Percentiles rank a stretch among this genome's conserved stretches.
Evolutionary conservation across 2,329 filamentous ascomycete genomes (phyloP).

Genomic region (Aspergillus brasiliensis): DNA sequence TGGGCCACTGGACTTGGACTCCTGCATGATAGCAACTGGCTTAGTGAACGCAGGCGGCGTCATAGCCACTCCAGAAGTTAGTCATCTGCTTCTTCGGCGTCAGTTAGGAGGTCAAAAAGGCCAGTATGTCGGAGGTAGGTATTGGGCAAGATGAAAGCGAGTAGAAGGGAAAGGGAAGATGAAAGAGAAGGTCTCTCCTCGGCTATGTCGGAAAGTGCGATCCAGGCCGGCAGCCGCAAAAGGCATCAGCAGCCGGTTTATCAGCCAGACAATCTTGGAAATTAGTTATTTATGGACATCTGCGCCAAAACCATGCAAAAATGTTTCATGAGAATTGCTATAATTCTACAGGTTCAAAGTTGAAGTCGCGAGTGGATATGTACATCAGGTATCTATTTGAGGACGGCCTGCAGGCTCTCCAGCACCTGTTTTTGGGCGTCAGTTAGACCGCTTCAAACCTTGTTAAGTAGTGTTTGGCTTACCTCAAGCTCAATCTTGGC

Average conservation of each 20-base stretch:
- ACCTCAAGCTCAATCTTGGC: slow-evolving; percentile 99
- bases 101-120: neutral
- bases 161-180: neutral
- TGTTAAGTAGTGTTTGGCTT: slow-evolving; percentile 32
- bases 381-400: slow-evolving; percentile 50
- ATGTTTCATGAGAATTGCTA: slow-evolving; percentile 33
- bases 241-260: neutral
- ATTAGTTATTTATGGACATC: neutral
- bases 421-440: slow-evolving; percentile 43
- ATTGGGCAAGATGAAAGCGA: neutral
- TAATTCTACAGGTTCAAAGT: slow-evolving; percentile 45
- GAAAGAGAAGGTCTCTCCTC: neutral
- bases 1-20: neutral
- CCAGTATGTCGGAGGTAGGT: too few species aligned
- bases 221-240: neutral
- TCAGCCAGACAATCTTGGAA: neutral
- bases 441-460: neutral
- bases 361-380: slow-evolving; percentile 40
- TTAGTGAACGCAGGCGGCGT: neutral
- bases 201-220: slow-evolving; percentile 11
- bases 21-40: neutral
- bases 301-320: neutral
- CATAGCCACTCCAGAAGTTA: neutral
- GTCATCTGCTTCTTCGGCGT: neutral
- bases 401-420: slow-evolving; percentile 51